Evolutionary conservation across 495 filamentous ascomycete genomes (phyloP), one percentile per base, ranked within the genome.

Genomic region (Cairneyella variabilis): DNA sequence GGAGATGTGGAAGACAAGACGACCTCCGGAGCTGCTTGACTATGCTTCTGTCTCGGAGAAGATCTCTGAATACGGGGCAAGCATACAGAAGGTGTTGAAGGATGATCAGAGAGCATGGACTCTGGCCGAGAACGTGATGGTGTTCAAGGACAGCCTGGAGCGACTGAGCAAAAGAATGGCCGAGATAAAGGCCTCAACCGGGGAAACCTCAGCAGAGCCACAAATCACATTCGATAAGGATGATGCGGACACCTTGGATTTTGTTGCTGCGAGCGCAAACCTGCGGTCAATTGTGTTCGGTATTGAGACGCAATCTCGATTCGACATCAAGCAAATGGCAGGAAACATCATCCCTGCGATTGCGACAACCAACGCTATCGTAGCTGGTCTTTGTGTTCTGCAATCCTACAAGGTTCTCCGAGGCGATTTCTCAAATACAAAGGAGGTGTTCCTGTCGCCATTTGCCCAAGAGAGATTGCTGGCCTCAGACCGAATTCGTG

Each of bases 301-400:
- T 41, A 95, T 99, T 45, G 88, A 93, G 56, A 68, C 74, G 7
- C 89, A 88, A 62, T 95, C 91, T 5, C 91, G 96, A 48, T 99
- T 97, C 56, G 90, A 97, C 64, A 91, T 92, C 59, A 99, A 99
- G 66, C 90, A 97, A 70, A 99, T 97, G 91, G 93, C 93, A 21
- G 93, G 93, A 46, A 97, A 97, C 61, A 99, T 99, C 62, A 97
- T 99, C 51, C 93, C 93, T 0, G 95, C 93, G 2, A 99, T 99
- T 66, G 93, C 93, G 1, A 99, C 93, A 0, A 97, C 93, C 0
- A 99, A 99, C 66, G 93, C 95, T 11, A 95, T 97, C 69, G 93
- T 91, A 3, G 93, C 93, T 11, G 85, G 89, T 12, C 76, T 99
- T 21, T 97, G 91, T 65, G 93, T 97, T 3, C 72, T 99, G 6